Conservation (phyloP, 2,329 filamentous ascomycete species). For the Dendrostoma leiphaemia region DNA sequence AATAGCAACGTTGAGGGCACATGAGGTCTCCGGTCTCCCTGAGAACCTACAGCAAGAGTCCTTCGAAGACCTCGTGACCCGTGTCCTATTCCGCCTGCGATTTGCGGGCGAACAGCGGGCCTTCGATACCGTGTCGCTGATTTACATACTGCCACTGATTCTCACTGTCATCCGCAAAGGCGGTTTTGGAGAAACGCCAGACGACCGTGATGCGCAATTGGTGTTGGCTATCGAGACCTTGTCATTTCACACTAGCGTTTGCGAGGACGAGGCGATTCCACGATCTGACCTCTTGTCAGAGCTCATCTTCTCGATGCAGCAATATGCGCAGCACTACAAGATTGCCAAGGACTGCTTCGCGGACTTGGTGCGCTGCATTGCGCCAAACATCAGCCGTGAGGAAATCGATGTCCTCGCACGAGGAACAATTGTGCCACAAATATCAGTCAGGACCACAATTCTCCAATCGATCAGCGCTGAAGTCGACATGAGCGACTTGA, state of each 20-base stretch:
- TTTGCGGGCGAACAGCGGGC: slow-evolving; percentile 93
- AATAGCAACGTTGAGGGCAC: slow-evolving; percentile 77
- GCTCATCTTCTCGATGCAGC: slow-evolving; percentile 80
- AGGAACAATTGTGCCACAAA: slow-evolving; percentile 76
- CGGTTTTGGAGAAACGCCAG: slow-evolving; percentile 68
- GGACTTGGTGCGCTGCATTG: slow-evolving; percentile 80
- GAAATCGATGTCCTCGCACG: slow-evolving; percentile 77
- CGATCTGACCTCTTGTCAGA: slow-evolving; percentile 69
- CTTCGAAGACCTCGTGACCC: slow-evolving; percentile 80
- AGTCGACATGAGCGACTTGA: slow-evolving; percentile 83
- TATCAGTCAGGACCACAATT: slow-evolving; percentile 77
- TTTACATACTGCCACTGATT: slow-evolving; percentile 81
- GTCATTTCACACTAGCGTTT: slow-evolving; percentile 82
- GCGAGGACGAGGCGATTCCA: slow-evolving; percentile 71
- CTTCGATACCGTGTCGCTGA: slow-evolving; percentile 83
- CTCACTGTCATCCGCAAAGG: slow-evolving; percentile 76
- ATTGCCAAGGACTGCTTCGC: slow-evolving; percentile 88
- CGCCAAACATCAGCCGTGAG: slow-evolving; percentile 70
- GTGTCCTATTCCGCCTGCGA: slow-evolving; percentile 85
- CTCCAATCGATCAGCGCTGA: slow-evolving; percentile 89
- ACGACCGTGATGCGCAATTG: slow-evolving; percentile 86
- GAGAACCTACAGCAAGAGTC: slow-evolving; percentile 73
- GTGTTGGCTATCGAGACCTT: slow-evolving; percentile 86
- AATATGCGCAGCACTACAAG: slow-evolving; percentile 91
- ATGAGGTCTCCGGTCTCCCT: slow-evolving; percentile 70